Conservation (phyloP, 768 basidiomycete genomes). For the Phaeotremella fagi region DNA sequence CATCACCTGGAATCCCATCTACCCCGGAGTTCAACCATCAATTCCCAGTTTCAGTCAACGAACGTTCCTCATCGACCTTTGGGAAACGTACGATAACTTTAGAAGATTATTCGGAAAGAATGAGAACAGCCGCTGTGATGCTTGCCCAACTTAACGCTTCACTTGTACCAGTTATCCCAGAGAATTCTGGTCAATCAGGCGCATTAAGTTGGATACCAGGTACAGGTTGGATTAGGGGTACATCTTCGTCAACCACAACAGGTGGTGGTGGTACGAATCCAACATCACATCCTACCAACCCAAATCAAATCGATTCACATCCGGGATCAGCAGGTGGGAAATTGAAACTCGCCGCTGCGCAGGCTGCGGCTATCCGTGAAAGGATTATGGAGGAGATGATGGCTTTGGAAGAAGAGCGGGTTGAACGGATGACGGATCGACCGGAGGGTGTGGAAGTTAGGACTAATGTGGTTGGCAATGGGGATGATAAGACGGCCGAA, state of each 20-base stretch:
- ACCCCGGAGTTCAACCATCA: constrained; percentile 1
- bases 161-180: constrained; percentile 35
- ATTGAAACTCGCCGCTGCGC: constrained; percentile 61
- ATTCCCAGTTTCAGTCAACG: background rate
- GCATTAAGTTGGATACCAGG: constrained; percentile 57
- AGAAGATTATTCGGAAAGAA: constrained; percentile 96
- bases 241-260: constrained; percentile 7
- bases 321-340: constrained; percentile 56
- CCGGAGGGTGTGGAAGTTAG: constrained; percentile 41
- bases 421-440: constrained; percentile 71
- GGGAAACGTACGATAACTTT: constrained; percentile 59
- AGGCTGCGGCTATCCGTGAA: constrained; percentile 85
- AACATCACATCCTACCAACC: constrained; percentile 13
- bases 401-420: constrained; percentile 89
- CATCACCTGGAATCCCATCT: background rate
- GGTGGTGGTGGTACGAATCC: background rate
- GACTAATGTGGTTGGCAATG: background rate
- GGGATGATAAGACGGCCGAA: constrained; percentile 62
- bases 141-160: constrained; percentile 85
- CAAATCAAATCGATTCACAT: constrained; percentile 6
- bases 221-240: constrained; percentile 54
- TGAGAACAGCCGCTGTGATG: constrained; percentile 98
- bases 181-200: constrained; percentile 8
- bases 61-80: constrained; percentile 7
- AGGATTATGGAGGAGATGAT: constrained; percentile 99